These are phyloP conservation scores for Saxispiralis lemnorum DNA, from an alignment of 495 filamentous ascomycete genomes.

Conservation along the genomic window DNA sequence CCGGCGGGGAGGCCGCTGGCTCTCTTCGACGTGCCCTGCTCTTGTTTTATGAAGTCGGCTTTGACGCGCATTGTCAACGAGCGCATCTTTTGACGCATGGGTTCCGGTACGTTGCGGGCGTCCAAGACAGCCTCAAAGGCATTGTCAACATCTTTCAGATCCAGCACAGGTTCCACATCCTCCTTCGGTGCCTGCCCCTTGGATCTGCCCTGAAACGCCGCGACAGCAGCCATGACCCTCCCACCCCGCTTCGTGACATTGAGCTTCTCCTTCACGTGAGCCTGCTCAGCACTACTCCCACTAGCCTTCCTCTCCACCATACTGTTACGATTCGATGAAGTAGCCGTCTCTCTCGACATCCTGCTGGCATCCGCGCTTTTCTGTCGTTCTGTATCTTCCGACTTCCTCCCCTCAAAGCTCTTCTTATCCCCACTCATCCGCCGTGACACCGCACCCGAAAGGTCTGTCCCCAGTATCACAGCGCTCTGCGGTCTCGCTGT, in stretches of 20 bases:
- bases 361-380: too few relatives aligned
- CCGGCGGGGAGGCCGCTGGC: constrained; percentile 30
- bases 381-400: constrained; percentile 20
- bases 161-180: constrained; percentile 16
- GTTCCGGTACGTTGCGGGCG: constrained; percentile 76
- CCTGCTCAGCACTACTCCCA: constrained; percentile 12
- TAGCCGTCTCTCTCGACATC: neutral
- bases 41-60: constrained; percentile 80
- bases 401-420: constrained; percentile 13
- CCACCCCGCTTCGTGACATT: constrained; percentile 20
- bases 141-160: constrained; percentile 29
- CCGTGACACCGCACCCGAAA: constrained; percentile 3
- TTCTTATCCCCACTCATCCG: constrained; percentile 6
- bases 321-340: neutral
- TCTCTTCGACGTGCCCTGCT: constrained; percentile 34
- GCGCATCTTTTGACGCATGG: constrained; percentile 86
- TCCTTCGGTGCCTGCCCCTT: neutral
- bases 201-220: constrained; percentile 35
- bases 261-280: constrained; percentile 5
- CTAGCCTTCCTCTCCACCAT: constrained; percentile 8
- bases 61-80: constrained; percentile 77
- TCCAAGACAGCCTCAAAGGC: constrained; percentile 57
- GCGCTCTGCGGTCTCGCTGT: constrained; percentile 25
- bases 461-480: constrained; percentile 20
- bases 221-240: constrained; percentile 49